Conservation (phyloP, 2,329 filamentous ascomycete species). For the Fusarium kyushuense region DNA sequence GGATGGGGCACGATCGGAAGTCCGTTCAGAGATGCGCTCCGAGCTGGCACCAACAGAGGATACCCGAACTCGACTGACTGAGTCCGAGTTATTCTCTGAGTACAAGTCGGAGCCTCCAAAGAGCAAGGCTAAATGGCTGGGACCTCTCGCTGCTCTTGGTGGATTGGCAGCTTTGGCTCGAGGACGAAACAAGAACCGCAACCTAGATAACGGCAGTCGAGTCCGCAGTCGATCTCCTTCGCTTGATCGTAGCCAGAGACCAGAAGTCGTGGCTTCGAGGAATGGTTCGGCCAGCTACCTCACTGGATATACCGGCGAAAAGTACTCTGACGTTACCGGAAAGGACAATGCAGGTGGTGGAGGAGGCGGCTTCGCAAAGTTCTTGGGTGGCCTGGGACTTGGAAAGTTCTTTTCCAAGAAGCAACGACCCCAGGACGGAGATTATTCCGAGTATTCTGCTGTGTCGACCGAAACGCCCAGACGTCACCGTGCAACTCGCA, state of each 20-base stretch:
- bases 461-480: slow-evolving; percentile 72
- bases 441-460: slow-evolving; percentile 73
- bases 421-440: slow-evolving; percentile 65
- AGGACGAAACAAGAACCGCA: slow-evolving; percentile 58
- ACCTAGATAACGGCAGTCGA: slow-evolving; percentile 54
- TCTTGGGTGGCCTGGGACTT: slow-evolving; percentile 68
- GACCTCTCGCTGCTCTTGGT: slow-evolving; percentile 64
- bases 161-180: slow-evolving; percentile 62
- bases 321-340: slow-evolving; percentile 65
- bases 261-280: slow-evolving; percentile 66
- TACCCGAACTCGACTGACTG: slow-evolving; percentile 55
- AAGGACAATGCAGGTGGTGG: slow-evolving; percentile 44
- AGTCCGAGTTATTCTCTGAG: slow-evolving; percentile 56
- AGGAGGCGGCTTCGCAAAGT: slow-evolving; percentile 69
- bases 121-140: slow-evolving; percentile 60
- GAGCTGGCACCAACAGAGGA: slow-evolving; percentile 56
- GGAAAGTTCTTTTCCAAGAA: slow-evolving; percentile 69
- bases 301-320: slow-evolving; percentile 64
- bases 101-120: slow-evolving; percentile 50
- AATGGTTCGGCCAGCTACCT: slow-evolving; percentile 68
- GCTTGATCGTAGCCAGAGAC: slow-evolving; percentile 54
- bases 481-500: slow-evolving; percentile 57
- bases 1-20: slow-evolving; percentile 67
- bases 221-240: slow-evolving; percentile 57
- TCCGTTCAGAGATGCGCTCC: slow-evolving; percentile 61